These are phyloP conservation scores for Rhynchosporium graminicola DNA, from an alignment of 2,329 filamentous ascomycete genomes.

Conservation along the genomic window DNA sequence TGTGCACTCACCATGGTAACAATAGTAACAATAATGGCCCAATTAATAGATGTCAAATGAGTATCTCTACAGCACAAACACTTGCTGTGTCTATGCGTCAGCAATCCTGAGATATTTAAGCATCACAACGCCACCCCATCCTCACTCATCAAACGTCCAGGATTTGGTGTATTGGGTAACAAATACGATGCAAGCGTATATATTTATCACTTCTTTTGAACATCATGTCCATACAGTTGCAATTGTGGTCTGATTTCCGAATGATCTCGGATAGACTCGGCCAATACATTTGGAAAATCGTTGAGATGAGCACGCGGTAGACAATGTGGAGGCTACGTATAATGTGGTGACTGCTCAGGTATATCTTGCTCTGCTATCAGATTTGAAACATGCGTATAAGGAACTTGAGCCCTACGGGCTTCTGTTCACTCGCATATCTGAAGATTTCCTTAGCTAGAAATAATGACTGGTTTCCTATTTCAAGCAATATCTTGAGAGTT, in stretches of 20 bases:
- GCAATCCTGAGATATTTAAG: neutral
- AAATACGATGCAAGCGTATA: neutral
- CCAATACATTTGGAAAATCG: neutral
- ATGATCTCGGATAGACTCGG: neutral
- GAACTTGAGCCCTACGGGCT: neutral
- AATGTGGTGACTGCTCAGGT: conserved; percentile 1
- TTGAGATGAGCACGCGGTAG: neutral
- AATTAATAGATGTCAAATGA: neutral
- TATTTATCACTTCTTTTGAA: neutral
- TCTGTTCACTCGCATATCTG: neutral
- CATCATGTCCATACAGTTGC: neutral
- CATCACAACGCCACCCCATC: neutral
- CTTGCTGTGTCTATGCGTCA: neutral
- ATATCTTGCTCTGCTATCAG: conserved; percentile 9
- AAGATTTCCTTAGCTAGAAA: neutral
- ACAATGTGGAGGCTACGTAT: conserved; percentile 1
- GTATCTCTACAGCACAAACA: neutral
- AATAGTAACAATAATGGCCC: too few species aligned
- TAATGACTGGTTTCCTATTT: neutral
- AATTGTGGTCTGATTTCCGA: neutral
- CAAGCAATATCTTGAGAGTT: too few species aligned
- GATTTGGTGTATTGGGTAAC: neutral
- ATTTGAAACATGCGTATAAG: neutral
- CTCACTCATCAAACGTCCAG: neutral
- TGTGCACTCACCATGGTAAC: too few species aligned